Conservation (phyloP, 129 eudicot genomes). For the Smallanthus sonchifolius region DNA sequence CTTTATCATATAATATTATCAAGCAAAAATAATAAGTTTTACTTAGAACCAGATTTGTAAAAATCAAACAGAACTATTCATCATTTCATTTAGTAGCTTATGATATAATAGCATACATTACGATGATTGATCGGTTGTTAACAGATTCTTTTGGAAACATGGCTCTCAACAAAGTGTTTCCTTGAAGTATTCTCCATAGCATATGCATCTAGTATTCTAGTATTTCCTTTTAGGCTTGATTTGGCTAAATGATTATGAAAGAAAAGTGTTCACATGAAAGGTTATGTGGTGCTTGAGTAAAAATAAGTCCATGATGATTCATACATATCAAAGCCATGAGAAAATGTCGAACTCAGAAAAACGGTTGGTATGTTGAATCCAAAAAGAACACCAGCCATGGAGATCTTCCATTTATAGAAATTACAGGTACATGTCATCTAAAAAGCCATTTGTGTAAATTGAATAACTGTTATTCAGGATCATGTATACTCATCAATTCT, state of each 20-base stretch:
- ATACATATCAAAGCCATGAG: background rate
- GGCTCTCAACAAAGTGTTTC: background rate
- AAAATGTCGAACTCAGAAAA: background rate
- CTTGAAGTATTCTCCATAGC: background rate
- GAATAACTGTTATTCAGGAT: too few species aligned
- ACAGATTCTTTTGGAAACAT: background rate
- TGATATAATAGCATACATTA: background rate
- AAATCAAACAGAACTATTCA: too few species aligned
- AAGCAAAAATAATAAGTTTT: too few species aligned
- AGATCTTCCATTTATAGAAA: background rate
- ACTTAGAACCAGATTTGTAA: too few species aligned
- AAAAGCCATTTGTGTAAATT: too few species aligned
- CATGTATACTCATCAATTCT: background rate
- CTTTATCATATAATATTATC: too few species aligned
- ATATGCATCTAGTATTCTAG: background rate
- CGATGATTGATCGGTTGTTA: conserved; percentile 1
- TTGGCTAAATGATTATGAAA: background rate
- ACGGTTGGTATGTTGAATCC: background rate
- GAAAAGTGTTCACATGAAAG: background rate
- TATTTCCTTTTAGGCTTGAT: background rate
- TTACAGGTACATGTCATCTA: background rate
- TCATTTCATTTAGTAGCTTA: too few species aligned
- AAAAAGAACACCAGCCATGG: background rate
- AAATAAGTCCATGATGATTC: background rate
- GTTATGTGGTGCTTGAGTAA: background rate